These are phyloP conservation scores for Neltuma alba DNA, from an alignment of 306 rosid species.

Conservation along the genomic window DNA sequence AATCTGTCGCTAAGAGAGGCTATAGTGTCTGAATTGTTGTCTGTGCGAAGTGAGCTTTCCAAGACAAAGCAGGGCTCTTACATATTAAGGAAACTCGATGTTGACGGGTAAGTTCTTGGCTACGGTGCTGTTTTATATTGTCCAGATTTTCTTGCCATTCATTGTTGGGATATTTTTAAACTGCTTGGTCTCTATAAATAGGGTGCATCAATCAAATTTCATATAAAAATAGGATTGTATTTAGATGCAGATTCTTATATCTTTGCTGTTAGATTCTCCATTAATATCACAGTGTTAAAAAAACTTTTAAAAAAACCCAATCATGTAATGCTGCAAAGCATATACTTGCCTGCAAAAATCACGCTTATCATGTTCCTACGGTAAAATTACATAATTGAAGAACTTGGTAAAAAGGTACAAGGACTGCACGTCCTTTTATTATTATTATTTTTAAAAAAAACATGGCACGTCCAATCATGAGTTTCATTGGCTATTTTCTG, in stretches of 20 bases:
- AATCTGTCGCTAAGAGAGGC: constrained; percentile 76
- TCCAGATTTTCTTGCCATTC: constrained; percentile 26
- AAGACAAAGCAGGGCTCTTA: constrained; percentile 85
- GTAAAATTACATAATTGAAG: constrained; percentile 1
- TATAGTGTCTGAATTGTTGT: constrained; percentile 78
- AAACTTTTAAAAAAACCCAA: not conserved
- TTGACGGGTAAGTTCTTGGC: constrained; percentile 67
- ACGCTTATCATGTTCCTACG: not conserved
- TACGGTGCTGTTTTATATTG: constrained; percentile 23
- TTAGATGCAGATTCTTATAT: not conserved
- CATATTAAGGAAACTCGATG: constrained; percentile 80
- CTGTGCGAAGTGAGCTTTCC: constrained; percentile 68
- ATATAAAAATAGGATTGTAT: not conserved
- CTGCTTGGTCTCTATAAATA: constrained; percentile 4
- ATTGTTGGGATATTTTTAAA: not conserved
- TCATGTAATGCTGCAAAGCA: not conserved
- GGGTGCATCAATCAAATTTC: not conserved
- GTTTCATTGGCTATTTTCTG: not conserved
- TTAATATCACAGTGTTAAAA: not conserved
- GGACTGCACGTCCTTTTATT: not conserved
- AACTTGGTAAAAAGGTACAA: not conserved
- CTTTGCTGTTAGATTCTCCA: not conserved
- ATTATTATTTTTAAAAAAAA: not conserved
- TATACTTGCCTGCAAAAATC: not conserved
- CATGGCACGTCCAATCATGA: not conserved